Evolutionary conservation across 2,329 filamentous ascomycete species (phyloP).

Genomic region (Byssochlamys sp.): DNA sequence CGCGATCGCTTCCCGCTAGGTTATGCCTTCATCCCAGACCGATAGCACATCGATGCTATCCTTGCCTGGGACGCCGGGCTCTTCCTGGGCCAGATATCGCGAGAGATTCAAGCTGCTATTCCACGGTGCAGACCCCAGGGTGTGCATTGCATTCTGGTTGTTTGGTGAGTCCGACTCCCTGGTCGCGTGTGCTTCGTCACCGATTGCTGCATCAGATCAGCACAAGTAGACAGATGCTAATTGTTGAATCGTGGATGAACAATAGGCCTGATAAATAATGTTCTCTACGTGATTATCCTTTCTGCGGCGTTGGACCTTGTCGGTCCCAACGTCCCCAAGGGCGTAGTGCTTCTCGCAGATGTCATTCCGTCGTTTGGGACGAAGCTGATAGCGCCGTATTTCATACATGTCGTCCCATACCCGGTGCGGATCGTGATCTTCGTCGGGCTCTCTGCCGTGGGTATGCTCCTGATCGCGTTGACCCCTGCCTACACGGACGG

Average conservation of each 20-base stretch:
- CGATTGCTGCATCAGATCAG: background rate
- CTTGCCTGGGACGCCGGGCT: constrained; percentile 48
- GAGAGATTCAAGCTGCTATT: constrained; percentile 57
- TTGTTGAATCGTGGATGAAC: background rate
- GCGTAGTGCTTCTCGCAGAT: constrained; percentile 83
- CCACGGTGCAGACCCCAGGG: constrained; percentile 57
- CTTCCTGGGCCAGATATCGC: constrained; percentile 66
- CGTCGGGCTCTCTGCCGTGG: constrained; percentile 62
- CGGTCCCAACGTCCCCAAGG: constrained; percentile 75
- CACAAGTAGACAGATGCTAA: background rate
- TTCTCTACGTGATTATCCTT: constrained; percentile 94
- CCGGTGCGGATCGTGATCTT: constrained; percentile 63
- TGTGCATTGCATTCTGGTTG: constrained; percentile 79
- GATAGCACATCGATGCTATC: constrained; percentile 35
- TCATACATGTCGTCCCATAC: constrained; percentile 82
- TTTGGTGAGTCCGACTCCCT: constrained; percentile 56
- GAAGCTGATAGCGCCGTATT: constrained; percentile 84
- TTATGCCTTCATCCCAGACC: constrained; percentile 16
- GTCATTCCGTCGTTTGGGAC: constrained; percentile 80
- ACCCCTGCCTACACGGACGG: constrained; percentile 53
- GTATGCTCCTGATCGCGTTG: constrained; percentile 82
- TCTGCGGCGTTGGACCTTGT: constrained; percentile 92
- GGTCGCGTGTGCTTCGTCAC: background rate
- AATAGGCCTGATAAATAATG: constrained; percentile 83
- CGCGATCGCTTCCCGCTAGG: background rate